These are phyloP conservation scores for Ambispora gerdemannii DNA, from an alignment of 192 early-diverging fungal species.

Conservation along the genomic window DNA sequence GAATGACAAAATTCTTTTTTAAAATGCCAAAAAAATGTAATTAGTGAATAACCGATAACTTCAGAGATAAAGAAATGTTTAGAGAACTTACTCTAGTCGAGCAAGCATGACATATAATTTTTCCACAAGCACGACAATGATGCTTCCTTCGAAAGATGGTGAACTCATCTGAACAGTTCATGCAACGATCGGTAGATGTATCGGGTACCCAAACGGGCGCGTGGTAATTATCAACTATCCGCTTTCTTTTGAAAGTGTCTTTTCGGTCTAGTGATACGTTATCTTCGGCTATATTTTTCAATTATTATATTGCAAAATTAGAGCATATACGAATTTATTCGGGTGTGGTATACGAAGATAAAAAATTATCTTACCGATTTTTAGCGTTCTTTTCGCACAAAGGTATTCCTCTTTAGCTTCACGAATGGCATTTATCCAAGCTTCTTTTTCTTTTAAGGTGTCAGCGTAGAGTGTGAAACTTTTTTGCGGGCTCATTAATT, in stretches of 20 bases:
- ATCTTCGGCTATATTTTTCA: neutral
- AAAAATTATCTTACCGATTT: slow-evolving; percentile 37
- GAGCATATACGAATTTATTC: neutral
- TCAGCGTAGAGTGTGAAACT: slow-evolving; percentile 71
- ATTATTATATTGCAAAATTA: neutral
- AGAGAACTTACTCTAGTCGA: slow-evolving; percentile 54
- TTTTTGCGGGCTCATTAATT: slow-evolving; percentile 76
- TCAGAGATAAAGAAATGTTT: slow-evolving; percentile 2
- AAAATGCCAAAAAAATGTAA: slow-evolving; percentile 17
- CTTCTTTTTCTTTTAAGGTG: slow-evolving; percentile 49
- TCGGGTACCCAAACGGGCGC: slow-evolving; percentile 76
- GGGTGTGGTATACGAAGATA: neutral
- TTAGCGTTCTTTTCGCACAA: slow-evolving; percentile 56
- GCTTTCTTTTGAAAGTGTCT: slow-evolving; percentile 39
- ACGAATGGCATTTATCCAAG: slow-evolving; percentile 64
- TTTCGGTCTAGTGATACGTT: slow-evolving; percentile 10
- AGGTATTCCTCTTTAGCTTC: slow-evolving; percentile 55
- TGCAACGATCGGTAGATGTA: slow-evolving; percentile 58
- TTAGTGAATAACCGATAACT: neutral
- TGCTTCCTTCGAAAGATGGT: slow-evolving; percentile 66
- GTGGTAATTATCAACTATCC: slow-evolving; percentile 66
- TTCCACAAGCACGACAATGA: slow-evolving; percentile 78
- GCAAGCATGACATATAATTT: slow-evolving; percentile 73
- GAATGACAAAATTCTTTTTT: slow-evolving; percentile 39
- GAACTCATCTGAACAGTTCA: slow-evolving; percentile 72